Evolutionary conservation across 805 yeast genomes (phyloP), one percentile per base, ranked within the genome.

Genomic region (Peterozyma toletana): DNA sequence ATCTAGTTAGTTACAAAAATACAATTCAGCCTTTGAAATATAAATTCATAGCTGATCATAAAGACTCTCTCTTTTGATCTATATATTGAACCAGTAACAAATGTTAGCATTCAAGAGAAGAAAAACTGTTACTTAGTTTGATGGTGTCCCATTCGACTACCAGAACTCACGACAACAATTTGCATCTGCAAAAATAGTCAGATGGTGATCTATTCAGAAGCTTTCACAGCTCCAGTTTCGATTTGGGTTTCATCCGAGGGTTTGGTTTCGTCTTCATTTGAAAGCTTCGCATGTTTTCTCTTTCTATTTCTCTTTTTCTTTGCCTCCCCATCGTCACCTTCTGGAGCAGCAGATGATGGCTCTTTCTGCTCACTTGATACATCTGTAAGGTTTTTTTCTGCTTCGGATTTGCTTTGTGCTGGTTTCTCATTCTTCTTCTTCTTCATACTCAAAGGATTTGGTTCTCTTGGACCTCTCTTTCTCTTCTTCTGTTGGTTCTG

Each of bases 401-500:
- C 35, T 40, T 36, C 45, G 7, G 27, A 4, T 34, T 43, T 53
- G 44, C 18, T 39, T 35, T 47, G 49, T 13, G 39, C 45, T 30
- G 47, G 48, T 18, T 47, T 53, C 10, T 48, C 62, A n/a, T 42
- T 56, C 60, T 75, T 77, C 67, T 80, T 83, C 70, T 83, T 88
- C 66, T 87, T 89, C 42, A 88, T 68, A 66, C 97, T 89, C 53
- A 91, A 67, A 1, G 98, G 97, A 59, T 91, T 91, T 6, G 96
- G 96, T 30, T 75, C 90, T 53, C 80, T 84, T 10, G 88, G 83
- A 3, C 90, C 89, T 53, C 70, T 78, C 48, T 77, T 72, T 62
- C 78, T 81, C 58, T 75, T 71, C 41, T 45, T 48, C 42, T 55
- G 38, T 3, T 50, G 49, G 35, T 45, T 45, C 14, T 45, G 56